Evolutionary conservation across 192 early-diverging fungal genomes (phyloP).

Genomic region (Backusella tuberculispora): DNA sequence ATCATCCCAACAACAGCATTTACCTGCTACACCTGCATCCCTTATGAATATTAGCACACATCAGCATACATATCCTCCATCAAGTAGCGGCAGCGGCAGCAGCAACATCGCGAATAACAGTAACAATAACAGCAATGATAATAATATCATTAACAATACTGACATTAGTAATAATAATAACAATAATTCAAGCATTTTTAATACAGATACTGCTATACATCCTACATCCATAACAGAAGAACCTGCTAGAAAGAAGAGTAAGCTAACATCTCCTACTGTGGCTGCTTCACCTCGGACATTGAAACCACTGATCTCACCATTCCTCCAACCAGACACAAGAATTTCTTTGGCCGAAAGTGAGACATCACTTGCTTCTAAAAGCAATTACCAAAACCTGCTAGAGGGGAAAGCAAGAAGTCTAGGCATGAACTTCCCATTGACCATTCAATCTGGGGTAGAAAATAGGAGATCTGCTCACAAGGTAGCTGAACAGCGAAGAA

Average conservation of each 20-base stretch:
- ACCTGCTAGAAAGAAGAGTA: slow-evolving; percentile 4
- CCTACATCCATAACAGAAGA: not conserved
- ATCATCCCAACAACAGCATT: slow-evolving; percentile 27
- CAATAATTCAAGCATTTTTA: not conserved
- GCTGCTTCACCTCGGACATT: slow-evolving; percentile 38
- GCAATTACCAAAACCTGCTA: slow-evolving; percentile 84
- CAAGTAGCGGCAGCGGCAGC: not conserved
- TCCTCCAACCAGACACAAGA: slow-evolving; percentile 48
- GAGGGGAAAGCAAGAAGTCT: slow-evolving; percentile 83
- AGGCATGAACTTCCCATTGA: slow-evolving; percentile 73
- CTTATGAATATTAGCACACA: slow-evolving; percentile 58
- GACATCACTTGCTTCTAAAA: slow-evolving; percentile 51
- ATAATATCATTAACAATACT: not conserved
- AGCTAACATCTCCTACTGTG: slow-evolving; percentile 4
- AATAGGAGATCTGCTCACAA: slow-evolving; percentile 84
- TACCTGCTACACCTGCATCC: slow-evolving; percentile 65
- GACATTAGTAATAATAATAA: not conserved
- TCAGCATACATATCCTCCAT: slow-evolving; percentile 1
- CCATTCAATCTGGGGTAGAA: slow-evolving; percentile 80
- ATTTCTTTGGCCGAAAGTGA: slow-evolving; percentile 27
- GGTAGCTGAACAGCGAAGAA: slow-evolving; percentile 93
- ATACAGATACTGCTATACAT: not conserved
- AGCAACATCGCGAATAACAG: not conserved
- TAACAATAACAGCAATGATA: not conserved
- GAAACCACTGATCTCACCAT: slow-evolving; percentile 51